Conservation (phyloP, 176 grass and related monocot species). For the Lolium rigidum region DNA sequence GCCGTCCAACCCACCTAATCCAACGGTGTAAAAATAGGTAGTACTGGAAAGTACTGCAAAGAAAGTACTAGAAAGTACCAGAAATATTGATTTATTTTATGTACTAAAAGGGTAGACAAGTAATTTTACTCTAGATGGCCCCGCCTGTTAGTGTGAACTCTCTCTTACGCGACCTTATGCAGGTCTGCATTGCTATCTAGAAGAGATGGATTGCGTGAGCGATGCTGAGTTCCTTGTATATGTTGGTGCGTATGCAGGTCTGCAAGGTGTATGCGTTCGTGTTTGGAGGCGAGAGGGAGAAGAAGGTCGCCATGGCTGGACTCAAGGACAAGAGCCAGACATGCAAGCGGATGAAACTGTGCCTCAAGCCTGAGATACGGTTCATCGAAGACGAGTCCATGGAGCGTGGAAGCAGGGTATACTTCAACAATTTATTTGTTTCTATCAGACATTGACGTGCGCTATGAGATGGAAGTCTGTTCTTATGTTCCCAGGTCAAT, state of each 20-base stretch:
- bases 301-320: constrained; percentile 88
- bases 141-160: too few species aligned
- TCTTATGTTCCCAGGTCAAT: not conserved
- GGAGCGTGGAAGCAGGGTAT: constrained; percentile 89
- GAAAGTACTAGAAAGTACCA: too few species aligned
- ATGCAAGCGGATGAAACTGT: constrained; percentile 88
- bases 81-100: too few species aligned
- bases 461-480: not conserved
- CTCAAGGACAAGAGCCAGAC: constrained; percentile 85
- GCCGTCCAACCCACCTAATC: too few species aligned
- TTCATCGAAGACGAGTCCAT: constrained; percentile 96
- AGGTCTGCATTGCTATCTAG: too few species aligned
- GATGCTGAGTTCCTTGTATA: constrained; percentile 4
- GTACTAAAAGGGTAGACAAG: too few species aligned
- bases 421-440: constrained; percentile 2
- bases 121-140: too few species aligned
- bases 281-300: constrained; percentile 93
- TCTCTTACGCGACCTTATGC: too few species aligned
- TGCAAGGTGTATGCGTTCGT: constrained; percentile 93
- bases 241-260: constrained; percentile 59
- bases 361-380: constrained; percentile 83
- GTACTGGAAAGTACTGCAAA: too few species aligned
- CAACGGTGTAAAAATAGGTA: too few species aligned
- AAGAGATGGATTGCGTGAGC: too few species aligned
- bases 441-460: not conserved